These are phyloP conservation scores for Bacidia gigantensis DNA, from an alignment of 495 filamentous ascomycete genomes.

Conservation along the genomic window DNA sequence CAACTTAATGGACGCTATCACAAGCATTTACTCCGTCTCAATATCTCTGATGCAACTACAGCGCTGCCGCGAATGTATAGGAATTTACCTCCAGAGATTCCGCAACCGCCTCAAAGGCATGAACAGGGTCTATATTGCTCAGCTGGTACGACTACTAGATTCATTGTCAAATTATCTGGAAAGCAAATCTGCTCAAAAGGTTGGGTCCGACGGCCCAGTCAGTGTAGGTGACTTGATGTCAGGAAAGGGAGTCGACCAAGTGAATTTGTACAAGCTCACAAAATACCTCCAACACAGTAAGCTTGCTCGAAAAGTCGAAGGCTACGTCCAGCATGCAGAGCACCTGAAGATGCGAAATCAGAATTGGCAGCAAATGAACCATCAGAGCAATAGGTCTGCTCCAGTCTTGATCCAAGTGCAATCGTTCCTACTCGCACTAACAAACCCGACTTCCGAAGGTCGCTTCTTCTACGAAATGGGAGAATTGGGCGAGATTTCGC, in stretches of 20 bases:
- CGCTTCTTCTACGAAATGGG: slow-evolving; percentile 63
- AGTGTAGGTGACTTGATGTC: slow-evolving; percentile 55
- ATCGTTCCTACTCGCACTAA: slow-evolving; percentile 67
- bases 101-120: slow-evolving; percentile 79
- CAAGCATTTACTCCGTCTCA: slow-evolving; percentile 69
- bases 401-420: slow-evolving; percentile 76
- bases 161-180: slow-evolving; percentile 58
- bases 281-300: slow-evolving; percentile 85
- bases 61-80: slow-evolving; percentile 56
- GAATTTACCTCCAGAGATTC: slow-evolving; percentile 74
- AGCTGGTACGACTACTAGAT: slow-evolving; percentile 66
- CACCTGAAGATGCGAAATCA: slow-evolving; percentile 17
- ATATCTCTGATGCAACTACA: slow-evolving; percentile 60
- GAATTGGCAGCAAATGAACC: slow-evolving; percentile 14
- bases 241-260: slow-evolving; percentile 83
- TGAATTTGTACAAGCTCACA: slow-evolving; percentile 82
- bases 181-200: slow-evolving; percentile 25
- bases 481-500: slow-evolving; percentile 38
- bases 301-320: slow-evolving; percentile 85
- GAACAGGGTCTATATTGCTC: slow-evolving; percentile 83
- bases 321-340: slow-evolving; percentile 56
- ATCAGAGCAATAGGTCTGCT: slow-evolving; percentile 24
- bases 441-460: slow-evolving; percentile 80
- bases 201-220: slow-evolving; percentile 44
- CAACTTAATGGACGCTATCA: slow-evolving; percentile 91